phyloP scores from a whole-genome alignment of 208 protist genomes.

The Leishmania arabica region DNA sequence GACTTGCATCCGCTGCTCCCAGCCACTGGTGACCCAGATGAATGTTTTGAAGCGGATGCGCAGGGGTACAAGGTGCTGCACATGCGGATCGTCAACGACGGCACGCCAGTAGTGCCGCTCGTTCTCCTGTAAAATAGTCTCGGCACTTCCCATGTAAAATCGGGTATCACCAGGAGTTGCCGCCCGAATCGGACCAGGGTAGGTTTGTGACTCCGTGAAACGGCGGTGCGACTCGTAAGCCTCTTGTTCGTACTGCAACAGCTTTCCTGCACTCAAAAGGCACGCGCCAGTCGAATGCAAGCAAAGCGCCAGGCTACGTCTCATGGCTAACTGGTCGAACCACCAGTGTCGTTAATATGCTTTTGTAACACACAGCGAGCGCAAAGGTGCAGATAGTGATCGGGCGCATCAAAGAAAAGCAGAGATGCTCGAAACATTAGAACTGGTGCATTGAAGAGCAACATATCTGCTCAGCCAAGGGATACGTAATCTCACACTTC shows the following conservation, averaged over 20 bases:
- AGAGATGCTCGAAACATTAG: neutral
- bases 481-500: no score
- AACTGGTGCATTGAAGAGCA: no score
- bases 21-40: constrained; percentile 81
- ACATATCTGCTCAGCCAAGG: neutral
- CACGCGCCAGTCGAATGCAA: constrained; percentile 13
- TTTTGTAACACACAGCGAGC: neutral
- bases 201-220: constrained; percentile 65
- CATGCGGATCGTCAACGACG: constrained; percentile 79
- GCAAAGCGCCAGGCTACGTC: neutral
- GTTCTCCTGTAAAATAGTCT: constrained; percentile 78
- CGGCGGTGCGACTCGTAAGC: constrained; percentile 69
- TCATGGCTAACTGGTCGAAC: constrained; percentile 9
- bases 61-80: constrained; percentile 71
- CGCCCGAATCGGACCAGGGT: constrained; percentile 76
- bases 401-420: neutral
- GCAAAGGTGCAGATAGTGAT: neutral
- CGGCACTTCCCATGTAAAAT: constrained; percentile 76
- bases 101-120: constrained; percentile 89
- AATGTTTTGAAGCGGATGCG: constrained; percentile 81
- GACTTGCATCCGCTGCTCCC: constrained; percentile 79
- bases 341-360: neutral
- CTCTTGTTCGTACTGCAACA: constrained; percentile 79
- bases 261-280: constrained; percentile 35
- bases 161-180: constrained; percentile 85